Evolutionary conservation across 192 early-diverging fungal species (phyloP).

Genomic region (Coemansia sp.): DNA sequence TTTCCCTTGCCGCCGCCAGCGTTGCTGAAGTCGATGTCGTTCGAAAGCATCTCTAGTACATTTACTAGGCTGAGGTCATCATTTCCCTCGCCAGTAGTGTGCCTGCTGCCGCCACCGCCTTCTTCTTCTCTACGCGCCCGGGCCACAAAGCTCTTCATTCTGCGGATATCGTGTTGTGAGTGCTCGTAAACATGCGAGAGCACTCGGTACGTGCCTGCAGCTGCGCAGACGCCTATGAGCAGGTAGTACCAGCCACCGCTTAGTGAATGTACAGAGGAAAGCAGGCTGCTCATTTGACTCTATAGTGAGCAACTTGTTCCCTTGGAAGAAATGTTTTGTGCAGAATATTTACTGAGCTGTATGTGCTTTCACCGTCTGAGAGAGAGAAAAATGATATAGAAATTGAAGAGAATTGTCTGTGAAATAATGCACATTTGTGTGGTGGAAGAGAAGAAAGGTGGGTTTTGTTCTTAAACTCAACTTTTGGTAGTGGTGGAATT

Average conservation of each 20-base stretch:
- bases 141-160: neutral
- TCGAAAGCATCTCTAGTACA: neutral
- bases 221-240: conserved; percentile 12
- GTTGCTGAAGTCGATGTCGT: neutral
- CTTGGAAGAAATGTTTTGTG: too few relatives aligned
- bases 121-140: neutral
- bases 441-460: too few relatives aligned
- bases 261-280: conserved; percentile 1
- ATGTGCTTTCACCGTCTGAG: too few relatives aligned
- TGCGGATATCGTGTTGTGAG: conserved; percentile 19
- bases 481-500: too few relatives aligned
- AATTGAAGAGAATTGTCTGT: too few relatives aligned
- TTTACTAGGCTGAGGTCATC: neutral
- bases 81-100: neutral
- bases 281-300: conserved; percentile 2
- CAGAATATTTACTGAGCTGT: too few relatives aligned
- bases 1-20: neutral
- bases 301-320: neutral
- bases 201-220: conserved; percentile 27
- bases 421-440: too few relatives aligned
- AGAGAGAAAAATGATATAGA: too few relatives aligned
- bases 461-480: too few relatives aligned
- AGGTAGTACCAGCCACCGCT: conserved; percentile 20
- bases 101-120: neutral
- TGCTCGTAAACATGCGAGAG: conserved; percentile 37